A percentile compares a stretch with the other conserved stretches of the same genome.
Conservation (phyloP, 306 rosid genomes). For the Vigna radiata region DNA sequence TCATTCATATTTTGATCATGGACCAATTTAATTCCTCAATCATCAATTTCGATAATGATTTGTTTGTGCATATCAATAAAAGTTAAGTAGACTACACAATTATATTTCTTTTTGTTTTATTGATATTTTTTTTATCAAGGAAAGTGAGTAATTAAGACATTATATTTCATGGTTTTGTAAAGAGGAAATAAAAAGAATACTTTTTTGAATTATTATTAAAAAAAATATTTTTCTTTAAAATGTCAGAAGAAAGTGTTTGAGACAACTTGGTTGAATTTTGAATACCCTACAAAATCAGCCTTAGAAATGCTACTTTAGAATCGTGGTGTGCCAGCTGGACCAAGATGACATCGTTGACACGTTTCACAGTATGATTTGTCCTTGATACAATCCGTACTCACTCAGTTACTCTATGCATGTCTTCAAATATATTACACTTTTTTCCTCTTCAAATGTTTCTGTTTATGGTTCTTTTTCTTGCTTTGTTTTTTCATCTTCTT, state of each 20-base stretch:
- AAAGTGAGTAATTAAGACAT: no score
- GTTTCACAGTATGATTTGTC: conserved; percentile 34
- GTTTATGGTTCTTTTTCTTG: conserved; percentile 4
- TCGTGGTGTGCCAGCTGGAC: conserved; percentile 36
- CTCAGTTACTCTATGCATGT: neutral
- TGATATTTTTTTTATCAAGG: no score
- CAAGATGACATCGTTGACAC: neutral
- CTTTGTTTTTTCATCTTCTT: neutral
- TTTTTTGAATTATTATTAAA: no score
- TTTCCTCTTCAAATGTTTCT: conserved; percentile 18
- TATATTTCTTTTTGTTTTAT: no score
- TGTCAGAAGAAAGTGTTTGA: neutral
- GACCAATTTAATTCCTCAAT: no score
- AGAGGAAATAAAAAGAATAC: no score
- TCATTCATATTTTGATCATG: no score
- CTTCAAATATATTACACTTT: neutral
- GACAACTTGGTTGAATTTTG: neutral
- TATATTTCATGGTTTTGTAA: no score
- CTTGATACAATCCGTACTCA: neutral
- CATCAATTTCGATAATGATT: no score
- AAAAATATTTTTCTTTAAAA: neutral
- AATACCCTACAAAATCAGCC: conserved; percentile 30
- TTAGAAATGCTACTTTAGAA: conserved; percentile 42
- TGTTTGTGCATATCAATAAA: no score
- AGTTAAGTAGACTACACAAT: no score